Evolutionary conservation across 352 stramenopile genomes (phyloP), one percentile per base, ranked within the genome.

Genomic region (Pythium pyrilobum): DNA sequence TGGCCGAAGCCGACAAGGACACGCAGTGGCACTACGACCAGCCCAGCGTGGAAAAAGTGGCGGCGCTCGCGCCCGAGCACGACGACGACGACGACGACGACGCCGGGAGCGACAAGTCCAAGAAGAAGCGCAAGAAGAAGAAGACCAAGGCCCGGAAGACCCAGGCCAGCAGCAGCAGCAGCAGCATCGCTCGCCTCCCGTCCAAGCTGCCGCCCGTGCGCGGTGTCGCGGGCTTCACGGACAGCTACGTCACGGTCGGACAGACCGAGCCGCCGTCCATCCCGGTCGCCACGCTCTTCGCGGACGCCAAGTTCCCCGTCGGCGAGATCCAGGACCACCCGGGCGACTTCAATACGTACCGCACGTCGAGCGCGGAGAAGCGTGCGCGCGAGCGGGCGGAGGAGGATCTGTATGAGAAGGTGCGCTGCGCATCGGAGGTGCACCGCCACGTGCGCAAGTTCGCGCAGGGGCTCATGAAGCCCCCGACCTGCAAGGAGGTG

Each of bases 401-500:
- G 9, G 63, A 74, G 27, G 72, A 82, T 28, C 51, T 81, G 34
- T 85, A 85, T 50, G 64, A 81, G 48, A 79, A 67, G 52, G 67
- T 98, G 8, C 87, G 96, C 46, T 79, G 96, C 42, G 96, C 94
- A 3, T 75, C 95, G 11, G 96, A 99, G 70, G 93, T 99, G 41
- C 97, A 99, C 67, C 82, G 96, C 36, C 72, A 92, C 49, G 81
- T 85, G 56, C 78, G 81, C 67, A 74, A 95, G 55, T 98, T 97
- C 68, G 92, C 96, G 20, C 96, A 99, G 70, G 90, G 72, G 33
- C 86, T 98, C 53, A 97, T 98, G 48, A 97, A 98, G 67, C 97
- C 97, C 0, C 96, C 96, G 16, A 99, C 93, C 23, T 98, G 95
- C 71, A 99, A 99, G 81, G 97, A 99, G 73, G 79, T 99, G 46